Evolutionary conservation across 257 asterid species (phyloP).

Genomic region (Thymus quinquecostatus): DNA sequence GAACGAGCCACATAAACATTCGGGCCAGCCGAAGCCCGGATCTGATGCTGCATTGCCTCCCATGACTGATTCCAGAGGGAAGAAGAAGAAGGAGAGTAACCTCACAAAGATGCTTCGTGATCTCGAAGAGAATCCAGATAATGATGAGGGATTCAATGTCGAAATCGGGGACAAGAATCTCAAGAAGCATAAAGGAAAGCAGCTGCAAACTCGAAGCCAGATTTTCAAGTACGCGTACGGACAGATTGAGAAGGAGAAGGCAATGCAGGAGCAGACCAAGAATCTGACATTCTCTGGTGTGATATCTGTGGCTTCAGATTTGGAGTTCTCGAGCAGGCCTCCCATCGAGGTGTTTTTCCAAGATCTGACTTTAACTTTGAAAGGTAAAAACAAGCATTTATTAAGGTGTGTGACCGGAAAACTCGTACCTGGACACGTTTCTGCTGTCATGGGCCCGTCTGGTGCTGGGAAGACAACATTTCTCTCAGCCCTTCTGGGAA

Average conservation of each 20-base stretch:
- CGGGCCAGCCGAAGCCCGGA: conserved; percentile 66
- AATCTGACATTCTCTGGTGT: conserved; percentile 91
- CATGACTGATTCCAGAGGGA: conserved; percentile 55
- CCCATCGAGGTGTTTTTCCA: conserved; percentile 88
- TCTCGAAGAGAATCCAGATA: conserved; percentile 83
- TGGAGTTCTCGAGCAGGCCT: conserved; percentile 63
- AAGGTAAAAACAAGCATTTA: conserved; percentile 84
- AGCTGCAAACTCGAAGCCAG: conserved; percentile 90
- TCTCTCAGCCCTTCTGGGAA: conserved; percentile 93
- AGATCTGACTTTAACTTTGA: conserved; percentile 83
- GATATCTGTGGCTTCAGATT: conserved; percentile 73
- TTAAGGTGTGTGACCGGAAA: conserved; percentile 88
- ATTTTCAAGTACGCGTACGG: conserved; percentile 95
- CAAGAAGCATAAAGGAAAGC: conserved; percentile 72
- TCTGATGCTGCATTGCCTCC: conserved; percentile 81
- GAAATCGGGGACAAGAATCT: conserved; percentile 89
- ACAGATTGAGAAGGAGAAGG: conserved; percentile 93
- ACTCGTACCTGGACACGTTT: conserved; percentile 84
- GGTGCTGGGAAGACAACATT: conserved; percentile 99
- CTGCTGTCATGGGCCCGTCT: conserved; percentile 99
- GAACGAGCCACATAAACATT: conserved; percentile 47
- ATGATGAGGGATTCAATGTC: conserved; percentile 78
- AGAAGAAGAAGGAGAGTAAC: conserved; percentile 56
- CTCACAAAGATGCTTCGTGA: conserved; percentile 93
- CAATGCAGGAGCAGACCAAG: conserved; percentile 79